Evolutionary conservation across 257 asterid species (phyloP).

Genomic region (Gentiana dahurica): DNA sequence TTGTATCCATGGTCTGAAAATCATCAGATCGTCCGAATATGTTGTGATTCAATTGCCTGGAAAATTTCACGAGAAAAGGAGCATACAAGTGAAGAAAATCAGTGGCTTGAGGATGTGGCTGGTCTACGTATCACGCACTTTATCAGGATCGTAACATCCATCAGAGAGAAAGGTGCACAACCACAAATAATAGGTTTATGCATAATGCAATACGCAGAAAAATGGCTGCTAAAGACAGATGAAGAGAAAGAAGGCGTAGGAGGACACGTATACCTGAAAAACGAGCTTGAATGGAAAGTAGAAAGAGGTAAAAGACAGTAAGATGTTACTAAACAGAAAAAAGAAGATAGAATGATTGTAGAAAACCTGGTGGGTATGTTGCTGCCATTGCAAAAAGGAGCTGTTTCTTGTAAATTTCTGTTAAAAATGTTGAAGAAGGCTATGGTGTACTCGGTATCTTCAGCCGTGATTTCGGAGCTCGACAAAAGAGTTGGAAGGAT

Average conservation of each 20-base stretch:
- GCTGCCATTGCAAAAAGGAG: constrained; percentile 60
- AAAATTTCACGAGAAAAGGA: constrained; percentile 38
- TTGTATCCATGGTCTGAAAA: too few species aligned
- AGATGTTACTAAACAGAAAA: constrained; percentile 23
- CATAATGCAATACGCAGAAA: constrained; percentile 46
- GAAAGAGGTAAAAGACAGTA: constrained; percentile 36
- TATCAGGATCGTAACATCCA: constrained; percentile 44
- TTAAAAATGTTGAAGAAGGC: constrained; percentile 57
- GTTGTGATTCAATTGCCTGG: too few species aligned
- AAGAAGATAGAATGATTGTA: constrained; percentile 43
- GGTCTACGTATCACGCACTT: constrained; percentile 64
- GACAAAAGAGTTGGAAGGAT: constrained; percentile 67
- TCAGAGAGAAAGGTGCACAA: constrained; percentile 44
- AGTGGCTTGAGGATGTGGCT: constrained; percentile 68
- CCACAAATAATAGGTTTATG: constrained; percentile 56
- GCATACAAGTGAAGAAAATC: constrained; percentile 19
- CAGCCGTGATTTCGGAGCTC: constrained; percentile 68
- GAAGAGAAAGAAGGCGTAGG: constrained; percentile 21
- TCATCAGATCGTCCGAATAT: too few species aligned
- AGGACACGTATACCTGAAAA: constrained; percentile 14
- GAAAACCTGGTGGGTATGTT: constrained; percentile 65
- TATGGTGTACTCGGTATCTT: constrained; percentile 42
- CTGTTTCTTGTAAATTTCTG: constrained; percentile 65
- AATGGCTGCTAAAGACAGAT: constrained; percentile 46
- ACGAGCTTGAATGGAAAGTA: constrained; percentile 50